Percentiles rank a stretch among this genome's conserved stretches.
Conservation (phyloP, 2,329 filamentous ascomycete species). For the Orbilia brochopaga region DNA sequence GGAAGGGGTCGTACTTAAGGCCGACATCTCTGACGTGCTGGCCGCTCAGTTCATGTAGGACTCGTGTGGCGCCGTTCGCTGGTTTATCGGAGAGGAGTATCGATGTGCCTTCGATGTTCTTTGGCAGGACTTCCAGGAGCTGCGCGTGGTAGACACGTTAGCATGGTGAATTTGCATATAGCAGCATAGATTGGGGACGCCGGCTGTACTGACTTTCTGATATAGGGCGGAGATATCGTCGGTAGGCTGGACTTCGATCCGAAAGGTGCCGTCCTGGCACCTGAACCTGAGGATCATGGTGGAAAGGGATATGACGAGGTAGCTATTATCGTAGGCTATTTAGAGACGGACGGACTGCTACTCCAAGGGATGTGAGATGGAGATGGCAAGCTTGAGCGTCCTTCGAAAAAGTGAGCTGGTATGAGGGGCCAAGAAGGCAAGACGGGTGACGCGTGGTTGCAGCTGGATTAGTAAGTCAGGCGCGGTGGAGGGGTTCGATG, state of each 20-base stretch:
- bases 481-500: slow-evolving; percentile 14
- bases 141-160: slow-evolving; percentile 47
- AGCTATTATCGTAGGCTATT: background rate
- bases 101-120: slow-evolving; percentile 67
- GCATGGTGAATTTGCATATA: slow-evolving; percentile 2
- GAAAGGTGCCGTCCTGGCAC: slow-evolving; percentile 90
- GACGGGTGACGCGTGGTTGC: slow-evolving; percentile 24
- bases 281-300: slow-evolving; percentile 84
- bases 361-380: background rate
- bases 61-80: slow-evolving; percentile 66
- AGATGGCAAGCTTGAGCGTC: background rate
- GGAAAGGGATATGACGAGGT: slow-evolving; percentile 42
- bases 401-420: background rate
- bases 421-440: background rate
- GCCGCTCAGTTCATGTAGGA: slow-evolving; percentile 65
- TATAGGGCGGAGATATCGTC: slow-evolving; percentile 59
- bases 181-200: slow-evolving; percentile 1
- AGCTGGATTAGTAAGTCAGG: slow-evolving; percentile 37
- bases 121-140: slow-evolving; percentile 67
- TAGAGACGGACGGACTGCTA: background rate
- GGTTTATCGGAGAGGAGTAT: slow-evolving; percentile 70
- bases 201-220: slow-evolving; percentile 49
- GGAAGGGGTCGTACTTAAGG: slow-evolving; percentile 61
- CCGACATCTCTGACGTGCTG: slow-evolving; percentile 67
- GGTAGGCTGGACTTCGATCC: slow-evolving; percentile 75